phyloP scores from a whole-genome alignment of 208 protist species.

The Leishmania amazonensis region DNA sequence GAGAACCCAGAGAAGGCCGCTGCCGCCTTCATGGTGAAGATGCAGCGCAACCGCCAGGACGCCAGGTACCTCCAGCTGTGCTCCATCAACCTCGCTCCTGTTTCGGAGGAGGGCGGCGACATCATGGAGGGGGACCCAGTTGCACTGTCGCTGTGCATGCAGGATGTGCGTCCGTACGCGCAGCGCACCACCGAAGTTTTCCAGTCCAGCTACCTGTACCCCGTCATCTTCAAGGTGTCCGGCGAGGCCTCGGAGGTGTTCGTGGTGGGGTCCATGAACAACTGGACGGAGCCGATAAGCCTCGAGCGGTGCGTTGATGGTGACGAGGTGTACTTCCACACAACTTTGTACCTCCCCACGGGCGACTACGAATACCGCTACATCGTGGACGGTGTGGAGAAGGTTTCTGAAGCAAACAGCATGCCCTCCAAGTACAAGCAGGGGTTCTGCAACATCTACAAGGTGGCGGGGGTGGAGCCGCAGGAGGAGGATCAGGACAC shows the following conservation, averaged over 20 bases:
- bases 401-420: conserved; percentile 82
- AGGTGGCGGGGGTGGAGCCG: conserved; percentile 69
- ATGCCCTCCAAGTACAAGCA: conserved; percentile 88
- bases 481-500: conserved; percentile 86
- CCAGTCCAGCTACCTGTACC: conserved; percentile 84
- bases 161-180: conserved; percentile 83
- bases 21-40: conserved; percentile 84
- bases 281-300: conserved; percentile 91
- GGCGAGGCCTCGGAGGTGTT: conserved; percentile 92
- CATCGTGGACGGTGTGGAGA: conserved; percentile 92
- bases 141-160: conserved; percentile 87
- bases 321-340: conserved; percentile 90
- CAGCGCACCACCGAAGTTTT: conserved; percentile 87
- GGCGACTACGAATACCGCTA: conserved; percentile 94
- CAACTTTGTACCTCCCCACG: conserved; percentile 89
- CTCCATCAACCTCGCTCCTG: conserved; percentile 73
- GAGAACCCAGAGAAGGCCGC: conserved; percentile 83
- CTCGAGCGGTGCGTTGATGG: conserved; percentile 77
- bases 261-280: conserved; percentile 92
- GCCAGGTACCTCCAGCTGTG: conserved; percentile 81
- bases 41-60: conserved; percentile 72
- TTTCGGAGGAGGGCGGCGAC: conserved; percentile 43
- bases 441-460: conserved; percentile 89
- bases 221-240: conserved; percentile 88
- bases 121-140: conserved; percentile 87